Evolutionary conservation across 306 rosid species (phyloP), one percentile per base, ranked within the genome.

Genomic region (Medicago lupulina): DNA sequence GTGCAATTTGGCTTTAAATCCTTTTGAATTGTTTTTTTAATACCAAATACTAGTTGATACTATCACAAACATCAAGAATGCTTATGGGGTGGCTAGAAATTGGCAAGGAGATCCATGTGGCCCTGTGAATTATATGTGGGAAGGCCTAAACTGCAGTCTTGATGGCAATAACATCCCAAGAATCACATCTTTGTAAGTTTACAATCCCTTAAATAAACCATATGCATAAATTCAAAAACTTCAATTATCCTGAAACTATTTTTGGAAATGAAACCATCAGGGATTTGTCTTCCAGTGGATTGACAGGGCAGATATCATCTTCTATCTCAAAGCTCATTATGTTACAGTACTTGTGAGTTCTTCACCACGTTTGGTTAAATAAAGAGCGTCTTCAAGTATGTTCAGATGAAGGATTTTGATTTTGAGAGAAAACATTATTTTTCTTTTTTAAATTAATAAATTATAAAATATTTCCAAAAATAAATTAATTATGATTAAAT

Each of bases 21-120:
- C 15, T 13, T 34, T 62, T 62, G 51, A 46, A 13, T 16, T 13
- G 1, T 40, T 1, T 46, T 36, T 51, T 7, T 2, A 4, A 41
- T 73, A 14, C 36, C 40, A 46, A 81, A 50, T 75, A 23, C 46
- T 17, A 91, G 93, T 85, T 70, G 83, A 54, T 65, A 83, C 90
- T 15, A 82, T 91, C 64, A 74, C 74, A 65, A 88, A 31, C 55
- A 85, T 91, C 64, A 87, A 91, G 84, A 71, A 71, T 41, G 38
- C 79, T 14, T 91, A 88, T 64, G 68, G 44, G 40, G 61, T 88
- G 71, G 40, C 21, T 12, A 88, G 63, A 73, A 76, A 83, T 73
- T 90, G 93, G 96, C 80, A 83, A 72, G 93, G 88, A 77, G 88
- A 90, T 75, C 92, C 92, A 46, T 86, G 92, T 49, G 76, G 51